Percentiles rank a stretch among this genome's conserved stretches.
These are phyloP conservation scores for Camellia lanceoleosa DNA, from an alignment of 148 eudicot genomes.

Conservation along the genomic window DNA sequence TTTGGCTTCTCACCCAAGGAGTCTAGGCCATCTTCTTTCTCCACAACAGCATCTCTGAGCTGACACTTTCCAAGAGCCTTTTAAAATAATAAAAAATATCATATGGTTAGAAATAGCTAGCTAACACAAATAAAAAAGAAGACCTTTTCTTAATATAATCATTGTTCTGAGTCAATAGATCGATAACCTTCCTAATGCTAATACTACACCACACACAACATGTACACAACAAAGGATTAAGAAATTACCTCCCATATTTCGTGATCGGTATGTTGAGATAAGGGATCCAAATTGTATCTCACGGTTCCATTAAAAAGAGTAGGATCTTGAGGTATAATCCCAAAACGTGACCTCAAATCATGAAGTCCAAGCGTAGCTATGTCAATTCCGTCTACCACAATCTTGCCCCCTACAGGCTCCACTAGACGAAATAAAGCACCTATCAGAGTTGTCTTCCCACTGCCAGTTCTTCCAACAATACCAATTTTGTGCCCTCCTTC, in stretches of 20 bases:
- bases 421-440: constrained; percentile 23
- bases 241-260: constrained; percentile 17
- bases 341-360: constrained; percentile 19
- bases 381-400: constrained; percentile 25
- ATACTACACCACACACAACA: background rate
- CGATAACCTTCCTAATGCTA: background rate
- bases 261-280: constrained; percentile 15
- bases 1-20: constrained; percentile 47
- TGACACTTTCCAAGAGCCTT: constrained; percentile 83
- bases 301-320: constrained; percentile 18
- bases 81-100: background rate
- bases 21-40: constrained; percentile 62
- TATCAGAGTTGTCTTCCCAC: constrained; percentile 27
- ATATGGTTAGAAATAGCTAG: background rate
- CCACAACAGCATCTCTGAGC: constrained; percentile 66
- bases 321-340: constrained; percentile 23
- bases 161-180: background rate
- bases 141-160: background rate
- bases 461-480: constrained; percentile 24
- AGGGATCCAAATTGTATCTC: constrained; percentile 22
- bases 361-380: constrained; percentile 15
- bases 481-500: constrained; percentile 26
- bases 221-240: background rate
- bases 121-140: background rate
- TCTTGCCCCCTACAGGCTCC: constrained; percentile 20